phyloP scores from a whole-genome alignment of 2,329 filamentous ascomycete species.

The Diaporthe vexans region DNA sequence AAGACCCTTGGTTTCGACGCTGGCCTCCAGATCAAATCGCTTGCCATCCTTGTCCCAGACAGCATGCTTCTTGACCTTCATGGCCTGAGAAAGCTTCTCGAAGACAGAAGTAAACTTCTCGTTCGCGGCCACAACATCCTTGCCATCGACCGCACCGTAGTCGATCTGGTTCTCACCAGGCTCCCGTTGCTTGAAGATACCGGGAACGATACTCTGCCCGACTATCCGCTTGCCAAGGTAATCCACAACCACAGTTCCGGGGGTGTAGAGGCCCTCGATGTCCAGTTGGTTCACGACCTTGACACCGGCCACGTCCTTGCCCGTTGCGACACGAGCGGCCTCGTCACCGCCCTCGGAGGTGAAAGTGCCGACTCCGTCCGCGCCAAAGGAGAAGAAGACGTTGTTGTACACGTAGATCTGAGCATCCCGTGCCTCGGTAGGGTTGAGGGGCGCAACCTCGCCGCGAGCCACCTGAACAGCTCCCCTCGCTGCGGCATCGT shows the following conservation, averaged over 20 bases:
- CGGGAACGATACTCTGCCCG: conserved; percentile 96
- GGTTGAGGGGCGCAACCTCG: conserved; percentile 93
- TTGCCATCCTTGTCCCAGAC: conserved; percentile 98
- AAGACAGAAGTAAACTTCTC: conserved; percentile 88
- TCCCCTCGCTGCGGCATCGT: conserved; percentile 92
- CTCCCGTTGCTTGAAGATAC: conserved; percentile 98
- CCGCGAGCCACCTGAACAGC: conserved; percentile 93
- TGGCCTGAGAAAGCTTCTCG: conserved; percentile 88
- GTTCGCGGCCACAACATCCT: conserved; percentile 93
- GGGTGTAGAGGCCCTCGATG: conserved; percentile 93
- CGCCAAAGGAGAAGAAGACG: conserved; percentile 98
- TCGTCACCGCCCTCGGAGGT: conserved; percentile 97
- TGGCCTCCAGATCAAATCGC: conserved; percentile 91
- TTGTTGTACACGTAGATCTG: conserved; percentile 99
- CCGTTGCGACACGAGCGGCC: conserved; percentile 93
- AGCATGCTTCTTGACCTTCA: conserved; percentile 93
- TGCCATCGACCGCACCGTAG: conserved; percentile 97
- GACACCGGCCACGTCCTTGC: conserved; percentile 95
- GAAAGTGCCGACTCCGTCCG: conserved; percentile 97
- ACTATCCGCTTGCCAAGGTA: conserved; percentile 98
- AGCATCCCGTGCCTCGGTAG: conserved; percentile 90
- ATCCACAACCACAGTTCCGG: conserved; percentile 95
- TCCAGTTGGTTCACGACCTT: conserved; percentile 97
- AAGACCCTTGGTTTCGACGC: conserved; percentile 98
- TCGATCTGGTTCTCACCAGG: conserved; percentile 99